Base-by-base conservation (phyloP, 192 early-diverging fungal species). In the Ambispora gerdemannii region DNA sequence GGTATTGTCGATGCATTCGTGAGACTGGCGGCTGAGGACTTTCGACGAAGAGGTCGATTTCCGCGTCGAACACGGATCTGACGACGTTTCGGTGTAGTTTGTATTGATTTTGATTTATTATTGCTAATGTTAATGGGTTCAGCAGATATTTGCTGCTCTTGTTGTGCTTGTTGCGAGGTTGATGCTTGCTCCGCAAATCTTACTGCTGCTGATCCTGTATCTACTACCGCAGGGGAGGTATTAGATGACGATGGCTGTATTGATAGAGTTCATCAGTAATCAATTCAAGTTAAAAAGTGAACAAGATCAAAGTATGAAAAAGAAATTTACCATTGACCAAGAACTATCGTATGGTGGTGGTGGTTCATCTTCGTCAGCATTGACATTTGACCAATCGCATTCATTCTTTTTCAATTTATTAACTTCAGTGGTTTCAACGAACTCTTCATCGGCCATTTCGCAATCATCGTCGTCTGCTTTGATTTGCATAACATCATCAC, bases 321-420 rank as follows among this genome's bases (percentile, higher is more conserved):
- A 43, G 6, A 20, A 20, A 58, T 24, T 20, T 58, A 35, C 32
- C 43, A 70, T 70, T 11, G 36, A 49, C 68, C 68, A 70, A 27
- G 68, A 60, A 58, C 27, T 70, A 47, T 70, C 68, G n/a, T 70
- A 70, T 47, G 68, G 68, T 60, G 68, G 68, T 0, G 68, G 68
- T 35, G 68, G 68, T 70, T 70, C 68, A 30, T 55, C 50, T 25
- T 60, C 56, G 10, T 70, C 22, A 8, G 22, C 56, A 31, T 69
- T 60, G 7, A 43, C 15, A 15, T 43, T 43, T 43, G 38, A 43
- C 38, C 38, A 43, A 11, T 34, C 25, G 59, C 8, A 10, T 13
- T 11, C 3, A 4, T 6, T 52, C n/a, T 52, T 67, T 52, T 67
- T 43, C 7, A 43, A 15, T n/a, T 64, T 49, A 22, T 52, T n/a